These are phyloP conservation scores for Styphnolobium japonicum DNA, from an alignment of 306 rosid genomes.

Conservation along the genomic window DNA sequence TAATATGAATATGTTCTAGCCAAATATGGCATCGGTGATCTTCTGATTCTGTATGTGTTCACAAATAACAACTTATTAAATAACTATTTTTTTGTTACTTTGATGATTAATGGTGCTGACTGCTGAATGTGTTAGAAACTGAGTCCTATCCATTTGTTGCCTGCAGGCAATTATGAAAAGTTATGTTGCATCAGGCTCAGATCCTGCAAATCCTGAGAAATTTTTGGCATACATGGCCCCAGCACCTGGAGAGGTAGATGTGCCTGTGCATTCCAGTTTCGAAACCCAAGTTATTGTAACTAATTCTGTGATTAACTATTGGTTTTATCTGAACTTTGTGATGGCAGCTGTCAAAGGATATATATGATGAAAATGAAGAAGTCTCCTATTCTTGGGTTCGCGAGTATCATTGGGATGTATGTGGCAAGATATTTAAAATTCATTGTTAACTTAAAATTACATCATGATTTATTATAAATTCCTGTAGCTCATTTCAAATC, in stretches of 20 bases:
- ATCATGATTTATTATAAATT: not conserved
- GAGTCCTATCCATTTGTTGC: conserved; percentile 23
- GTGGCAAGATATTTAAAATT: conserved; percentile 37
- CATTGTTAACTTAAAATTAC: not conserved
- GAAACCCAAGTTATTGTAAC: not conserved
- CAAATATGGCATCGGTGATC: not conserved
- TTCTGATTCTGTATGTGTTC: conserved; percentile 9
- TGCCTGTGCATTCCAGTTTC: conserved; percentile 12
- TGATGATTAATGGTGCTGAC: not conserved
- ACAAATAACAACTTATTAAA: not conserved
- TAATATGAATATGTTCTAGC: not conserved
- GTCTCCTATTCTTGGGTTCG: conserved; percentile 84
- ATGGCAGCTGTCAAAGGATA: conserved; percentile 86
- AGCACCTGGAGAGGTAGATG: conserved; percentile 90
- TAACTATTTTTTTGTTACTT: not conserved
- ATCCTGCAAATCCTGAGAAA: conserved; percentile 78
- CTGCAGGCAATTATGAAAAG: conserved; percentile 92
- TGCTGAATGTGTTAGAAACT: conserved; percentile 14
- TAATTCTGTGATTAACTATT: conserved; percentile 8
- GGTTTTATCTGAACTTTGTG: conserved; percentile 23
- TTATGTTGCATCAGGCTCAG: conserved; percentile 64
- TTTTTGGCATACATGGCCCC: conserved; percentile 97
- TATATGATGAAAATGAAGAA: conserved; percentile 85
- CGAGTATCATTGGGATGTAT: conserved; percentile 89
- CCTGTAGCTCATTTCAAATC: not conserved